Evolutionary conservation across 225 moss, liverwort and hornwort species (phyloP).

Genomic region (Ulota crispa): DNA sequence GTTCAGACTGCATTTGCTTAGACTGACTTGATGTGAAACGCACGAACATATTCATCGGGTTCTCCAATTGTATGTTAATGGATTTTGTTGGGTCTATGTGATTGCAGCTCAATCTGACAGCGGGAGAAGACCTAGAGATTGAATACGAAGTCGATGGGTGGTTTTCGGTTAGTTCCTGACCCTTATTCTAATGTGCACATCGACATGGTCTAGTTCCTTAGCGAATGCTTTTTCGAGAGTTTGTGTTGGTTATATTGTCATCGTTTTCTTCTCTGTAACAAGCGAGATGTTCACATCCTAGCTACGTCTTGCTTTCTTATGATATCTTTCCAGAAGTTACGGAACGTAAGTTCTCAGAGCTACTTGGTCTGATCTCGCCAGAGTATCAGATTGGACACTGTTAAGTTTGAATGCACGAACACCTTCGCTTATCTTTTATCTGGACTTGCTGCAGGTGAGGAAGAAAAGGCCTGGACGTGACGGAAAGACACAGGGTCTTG

Average conservation of each 20-base stretch:
- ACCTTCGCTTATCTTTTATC: conserved; percentile 6
- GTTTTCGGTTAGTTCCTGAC: conserved; percentile 77
- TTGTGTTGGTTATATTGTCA: neutral
- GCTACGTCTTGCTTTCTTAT: neutral
- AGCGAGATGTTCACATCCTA: neutral
- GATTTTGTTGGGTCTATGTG: conserved; percentile 24
- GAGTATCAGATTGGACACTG: neutral
- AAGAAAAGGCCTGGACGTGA: conserved; percentile 62
- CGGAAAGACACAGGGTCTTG: conserved; percentile 60
- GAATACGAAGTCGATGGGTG: conserved; percentile 99
- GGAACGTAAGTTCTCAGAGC: neutral
- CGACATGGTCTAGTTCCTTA: neutral
- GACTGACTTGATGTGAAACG: neutral
- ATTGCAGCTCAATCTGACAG: conserved; percentile 75
- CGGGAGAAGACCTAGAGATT: conserved; percentile 95
- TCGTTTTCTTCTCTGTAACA: neutral
- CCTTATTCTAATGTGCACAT: conserved; percentile 1
- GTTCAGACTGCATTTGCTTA: neutral
- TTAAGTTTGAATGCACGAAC: neutral
- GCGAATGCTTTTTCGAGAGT: conserved; percentile 7
- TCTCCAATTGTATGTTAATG: conserved; percentile 1
- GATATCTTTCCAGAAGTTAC: neutral
- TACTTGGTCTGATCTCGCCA: neutral
- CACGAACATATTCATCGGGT: neutral
- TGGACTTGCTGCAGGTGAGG: conserved; percentile 50